Base-by-base conservation (phyloP, 805 yeast species). In the Cyberlindnera veronae region DNA sequence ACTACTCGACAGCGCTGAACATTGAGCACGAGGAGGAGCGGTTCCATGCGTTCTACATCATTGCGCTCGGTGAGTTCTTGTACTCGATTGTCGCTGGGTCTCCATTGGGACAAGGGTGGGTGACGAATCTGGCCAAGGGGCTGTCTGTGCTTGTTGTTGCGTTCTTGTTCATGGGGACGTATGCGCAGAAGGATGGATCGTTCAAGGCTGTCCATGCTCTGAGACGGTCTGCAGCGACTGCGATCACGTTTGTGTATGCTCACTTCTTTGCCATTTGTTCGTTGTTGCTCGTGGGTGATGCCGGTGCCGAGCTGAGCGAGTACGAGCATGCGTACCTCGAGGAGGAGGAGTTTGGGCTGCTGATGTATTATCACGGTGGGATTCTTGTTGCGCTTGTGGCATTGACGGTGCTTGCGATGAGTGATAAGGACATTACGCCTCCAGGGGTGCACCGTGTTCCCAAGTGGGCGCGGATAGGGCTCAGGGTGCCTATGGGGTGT, bases 21-120 rank as follows among this genome's bases (percentile, higher is more conserved):
- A 76, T 81, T 41, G 84, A 79, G 48, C 85, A 80, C 52, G 84
- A 79, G 53, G 81, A 77, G 20, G 86, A 81, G 51, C 57, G 86
- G 40, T 68, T 66, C 50, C 68, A 73, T 3, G 76, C 79, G 0
- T 80, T 80, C 51, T 78, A 67, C 39, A 70, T 79, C 48, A 79
- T 81, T 57, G 84, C 83, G 5, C 67, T 80, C 46, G 86, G 86
- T 26, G 85, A 79, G 47, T 79, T 77, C 47, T 58, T 79, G 12
- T 77, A 72, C 50, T 72, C 69, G 29, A 62, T 75, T 8, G 81
- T 77, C 7, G 73, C 78, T 2, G 57, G 58, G 0, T 61, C 67
- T n/a, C 73, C 77, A 0, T 64, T 76, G 29, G 74, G 71, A 1
- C 41, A 54, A 2, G 81, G 82, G 0, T 62, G 55, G 46, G 54